phyloP scores from a whole-genome alignment of 805 yeast species.

The Teunomyces kruisii region DNA sequence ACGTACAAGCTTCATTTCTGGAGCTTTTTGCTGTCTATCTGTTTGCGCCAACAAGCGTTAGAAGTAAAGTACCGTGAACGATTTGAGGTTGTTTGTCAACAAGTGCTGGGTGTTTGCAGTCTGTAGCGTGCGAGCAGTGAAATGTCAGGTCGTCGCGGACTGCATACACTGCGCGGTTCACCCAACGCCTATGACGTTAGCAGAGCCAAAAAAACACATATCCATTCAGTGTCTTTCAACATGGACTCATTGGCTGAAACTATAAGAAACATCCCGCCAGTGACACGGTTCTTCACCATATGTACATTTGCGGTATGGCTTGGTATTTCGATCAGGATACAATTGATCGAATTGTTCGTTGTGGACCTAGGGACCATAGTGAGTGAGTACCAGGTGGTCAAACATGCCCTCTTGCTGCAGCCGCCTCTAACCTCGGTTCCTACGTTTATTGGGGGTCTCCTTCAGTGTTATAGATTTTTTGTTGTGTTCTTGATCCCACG shows the following conservation, averaged over 20 bases:
- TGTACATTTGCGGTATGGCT: constrained; percentile 39
- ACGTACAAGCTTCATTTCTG: constrained; percentile 61
- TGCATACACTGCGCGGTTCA: too few relatives aligned
- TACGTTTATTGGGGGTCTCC: neutral
- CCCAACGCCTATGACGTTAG: too few relatives aligned
- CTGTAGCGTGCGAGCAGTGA: neutral
- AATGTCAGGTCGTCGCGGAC: neutral
- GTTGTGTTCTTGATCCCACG: constrained; percentile 51
- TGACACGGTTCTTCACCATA: constrained; percentile 56
- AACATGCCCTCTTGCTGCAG: neutral
- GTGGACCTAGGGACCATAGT: neutral
- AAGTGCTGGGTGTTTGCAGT: neutral
- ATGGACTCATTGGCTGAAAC: constrained; percentile 14
- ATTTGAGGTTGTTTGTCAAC: neutral
- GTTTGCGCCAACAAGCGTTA: too few relatives aligned
- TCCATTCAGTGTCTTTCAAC: neutral
- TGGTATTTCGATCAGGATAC: neutral
- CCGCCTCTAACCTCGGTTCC: neutral
- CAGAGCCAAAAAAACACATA: neutral
- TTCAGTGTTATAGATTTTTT: constrained; percentile 47
- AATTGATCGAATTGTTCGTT: neutral
- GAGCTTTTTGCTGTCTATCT: too few relatives aligned
- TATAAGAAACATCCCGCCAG: constrained; percentile 52
- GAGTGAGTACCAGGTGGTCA: neutral
- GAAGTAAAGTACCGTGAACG: too few relatives aligned